Base-by-base conservation (phyloP, 2,329 filamentous ascomycete species). In the Metarhizium robertsii region DNA sequence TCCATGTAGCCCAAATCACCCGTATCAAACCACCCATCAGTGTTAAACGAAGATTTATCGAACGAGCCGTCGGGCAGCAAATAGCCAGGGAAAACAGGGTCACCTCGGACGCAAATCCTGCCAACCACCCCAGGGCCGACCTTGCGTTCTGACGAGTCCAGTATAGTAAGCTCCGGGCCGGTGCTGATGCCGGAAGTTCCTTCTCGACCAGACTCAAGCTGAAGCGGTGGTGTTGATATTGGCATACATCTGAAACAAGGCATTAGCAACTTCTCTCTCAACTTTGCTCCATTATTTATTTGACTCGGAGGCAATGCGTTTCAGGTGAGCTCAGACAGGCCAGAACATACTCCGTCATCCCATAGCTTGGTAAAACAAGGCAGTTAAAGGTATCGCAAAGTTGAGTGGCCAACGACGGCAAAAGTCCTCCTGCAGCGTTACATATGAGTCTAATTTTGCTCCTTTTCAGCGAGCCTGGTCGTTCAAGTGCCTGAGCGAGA, bases 1-100 rank as follows among this genome's bases (percentile, higher is more conserved):
- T 81, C 79, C 56, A 80, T 69, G 54, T 78, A 76, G 2, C 78
- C 78, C 58, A 80, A 70, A 57, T 81, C 78, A 30, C 79, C 78
- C 10, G 79, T 80, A 50, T 79, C 76, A 56, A 81, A 81, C 75
- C 75, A 81, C 13, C 78, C 78, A 16, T 73, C 63, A 5, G 63
- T 58, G 40, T 72, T 78, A 59, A 82, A 80, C 6, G 71, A 66
- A 0, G 72, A 73, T 18, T 62, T 74, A 57, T 79, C 76, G 25
- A 75, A 62, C 2, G 66, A 65, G 20, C 73, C 73, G 56, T 77
- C 70, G 2, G 67, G 62, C 30, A 64, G 69, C 4, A 80, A 68
- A 58, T 81, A 80, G 4, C 79, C 79, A 11, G 69, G 67, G 59
- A 79, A 80, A 0, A 77, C 71, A 1, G 78, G 78, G 32, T 74